Evolutionary conservation across 345 rosid species (phyloP), one percentile per base, ranked within the genome.

Genomic region (Linum lewisii): DNA sequence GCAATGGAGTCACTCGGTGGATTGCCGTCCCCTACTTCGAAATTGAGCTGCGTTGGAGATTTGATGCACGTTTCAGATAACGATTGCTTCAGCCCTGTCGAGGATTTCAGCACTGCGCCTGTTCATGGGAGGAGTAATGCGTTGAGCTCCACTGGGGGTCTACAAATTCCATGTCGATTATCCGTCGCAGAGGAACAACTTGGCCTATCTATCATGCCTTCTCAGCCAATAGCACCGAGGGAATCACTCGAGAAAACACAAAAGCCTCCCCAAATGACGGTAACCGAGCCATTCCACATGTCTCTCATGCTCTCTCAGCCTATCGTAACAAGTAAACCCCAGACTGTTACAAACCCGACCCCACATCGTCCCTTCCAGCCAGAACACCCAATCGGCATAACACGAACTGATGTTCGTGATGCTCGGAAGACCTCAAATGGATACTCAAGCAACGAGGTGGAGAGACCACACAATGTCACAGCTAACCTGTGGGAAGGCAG

Each of bases 1-100:
- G 99, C 99, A 9, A 89, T 89, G 97, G 97, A 89, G 70, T 82
- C 91, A 54, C 82, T 82, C 36, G 70, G 76, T 69, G 84, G 86
- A 47, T 75, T 89, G 66, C 79, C 90, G 63, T 87, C 97, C 22
- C 88, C 95, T 21, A 85, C 97, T 66, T 86, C 89, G 6, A 80
- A 69, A 60, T 63, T 86, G 64, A 81, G 70, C 52, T 69, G 74
- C 34, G 71, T 60, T 36, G 61, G 62, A 10, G 89, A 79, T 44
- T 76, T 87, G 75, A 63, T 76, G 15, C 85, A 70, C 57, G 84
- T 80, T 70, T 73, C 88, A 55, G 88, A 84, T 58, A 73, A 85
- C 65, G 89, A 83, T 59, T 83, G 87, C 69, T 92, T 92, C 71
- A 80, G 88, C 66, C 94, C 94, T n/a, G 79, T 82, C 47, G 78